Percentiles rank a stretch among this genome's conserved stretches.
phyloP scores from a whole-genome alignment of 2,329 filamentous ascomycete species.

The Exophiala dermatitidis region DNA sequence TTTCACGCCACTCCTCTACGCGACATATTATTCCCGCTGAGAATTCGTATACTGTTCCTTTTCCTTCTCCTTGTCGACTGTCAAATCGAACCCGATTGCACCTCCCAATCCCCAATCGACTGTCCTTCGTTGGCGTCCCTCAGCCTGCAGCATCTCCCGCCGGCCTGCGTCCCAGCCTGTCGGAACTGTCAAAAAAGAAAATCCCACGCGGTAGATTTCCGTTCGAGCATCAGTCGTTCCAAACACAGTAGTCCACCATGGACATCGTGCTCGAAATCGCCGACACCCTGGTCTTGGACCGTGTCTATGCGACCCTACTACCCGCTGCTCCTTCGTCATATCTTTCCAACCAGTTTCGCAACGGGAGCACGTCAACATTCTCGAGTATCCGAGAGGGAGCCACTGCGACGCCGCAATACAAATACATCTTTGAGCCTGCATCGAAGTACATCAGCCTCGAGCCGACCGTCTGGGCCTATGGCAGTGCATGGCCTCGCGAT shows the following conservation, averaged over 20 bases:
- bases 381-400: slow-evolving; percentile 41
- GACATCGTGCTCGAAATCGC: slow-evolving; percentile 82
- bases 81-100: not conserved
- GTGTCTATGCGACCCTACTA: slow-evolving; percentile 64
- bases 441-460: slow-evolving; percentile 61
- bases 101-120: not conserved
- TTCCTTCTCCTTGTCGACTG: not conserved
- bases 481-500: slow-evolving; percentile 70
- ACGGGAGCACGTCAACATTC: slow-evolving; percentile 49
- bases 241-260: slow-evolving; percentile 50
- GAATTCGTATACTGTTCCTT: not conserved
- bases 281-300: slow-evolving; percentile 77
- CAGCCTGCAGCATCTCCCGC: too few relatives aligned
- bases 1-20: slow-evolving; percentile 8
- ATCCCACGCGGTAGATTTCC: too few relatives aligned
- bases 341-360: slow-evolving; percentile 46
- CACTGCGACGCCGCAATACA: slow-evolving; percentile 45
- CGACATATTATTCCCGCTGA: not conserved
- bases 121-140: not conserved
- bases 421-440: slow-evolving; percentile 58
- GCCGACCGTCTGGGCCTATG: slow-evolving; percentile 69
- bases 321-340: slow-evolving; percentile 53
- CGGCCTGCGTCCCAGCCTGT: too few relatives aligned
- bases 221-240: too few relatives aligned
- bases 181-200: too few relatives aligned